Percentiles rank a stretch among this genome's conserved stretches.
phyloP scores from a whole-genome alignment of 257 asterid species.

The Thymus quinquecostatus region DNA sequence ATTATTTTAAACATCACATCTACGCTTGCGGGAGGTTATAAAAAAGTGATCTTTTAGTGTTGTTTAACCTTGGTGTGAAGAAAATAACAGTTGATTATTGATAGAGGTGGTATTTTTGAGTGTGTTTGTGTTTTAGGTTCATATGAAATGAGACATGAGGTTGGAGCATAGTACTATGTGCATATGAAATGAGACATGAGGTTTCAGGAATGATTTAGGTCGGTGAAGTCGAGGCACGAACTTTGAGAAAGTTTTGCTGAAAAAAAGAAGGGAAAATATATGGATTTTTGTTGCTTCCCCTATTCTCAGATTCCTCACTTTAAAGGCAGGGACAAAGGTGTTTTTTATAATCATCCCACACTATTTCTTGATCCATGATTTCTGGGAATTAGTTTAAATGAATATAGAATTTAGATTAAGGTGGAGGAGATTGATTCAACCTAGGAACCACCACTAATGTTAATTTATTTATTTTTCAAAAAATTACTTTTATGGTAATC shows the following conservation, averaged over 20 bases:
- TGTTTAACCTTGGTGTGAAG: not conserved
- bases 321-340: not conserved
- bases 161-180: not conserved
- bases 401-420: not conserved
- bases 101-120: not conserved
- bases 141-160: not conserved
- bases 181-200: not conserved
- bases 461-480: not conserved
- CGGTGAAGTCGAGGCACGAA: slow-evolving; percentile 27
- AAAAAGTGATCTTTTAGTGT: not conserved
- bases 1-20: too few species aligned
- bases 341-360: not conserved
- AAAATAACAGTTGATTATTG: not conserved
- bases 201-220: slow-evolving; percentile 17
- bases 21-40: not conserved
- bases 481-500: not conserved
- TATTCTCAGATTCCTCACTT: slow-evolving; percentile 9
- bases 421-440: slow-evolving; percentile 27
- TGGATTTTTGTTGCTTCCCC: slow-evolving; percentile 7
- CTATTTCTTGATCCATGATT: slow-evolving; percentile 32
- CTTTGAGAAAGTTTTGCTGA: slow-evolving; percentile 32
- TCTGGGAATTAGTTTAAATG: slow-evolving; percentile 25
- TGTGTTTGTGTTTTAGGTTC: not conserved
- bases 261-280: slow-evolving; percentile 25
- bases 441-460: slow-evolving; percentile 31